These are phyloP conservation scores for Podaxis rugospora DNA, from an alignment of 768 basidiomycete species.

Conservation along the genomic window DNA sequence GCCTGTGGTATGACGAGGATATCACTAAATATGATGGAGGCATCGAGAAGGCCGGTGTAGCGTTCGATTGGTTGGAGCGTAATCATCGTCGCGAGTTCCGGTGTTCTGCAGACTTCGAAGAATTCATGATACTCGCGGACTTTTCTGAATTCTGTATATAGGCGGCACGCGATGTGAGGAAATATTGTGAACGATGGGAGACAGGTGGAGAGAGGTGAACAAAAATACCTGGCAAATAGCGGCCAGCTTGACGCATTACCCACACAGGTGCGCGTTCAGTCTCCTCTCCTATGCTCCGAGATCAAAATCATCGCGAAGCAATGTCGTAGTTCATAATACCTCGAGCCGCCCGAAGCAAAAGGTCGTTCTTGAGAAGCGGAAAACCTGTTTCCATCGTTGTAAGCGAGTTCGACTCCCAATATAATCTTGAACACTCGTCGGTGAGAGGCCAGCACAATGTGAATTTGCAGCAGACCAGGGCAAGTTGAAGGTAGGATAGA, in stretches of 20 bases:
- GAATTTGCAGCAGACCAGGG: not conserved
- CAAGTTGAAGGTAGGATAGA: not conserved
- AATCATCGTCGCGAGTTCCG: conserved; percentile 82
- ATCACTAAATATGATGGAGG: conserved; percentile 97
- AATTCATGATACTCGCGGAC: conserved; percentile 86
- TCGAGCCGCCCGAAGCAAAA: conserved; percentile 82
- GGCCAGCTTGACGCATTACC: conserved; percentile 97
- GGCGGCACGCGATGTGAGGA: not conserved
- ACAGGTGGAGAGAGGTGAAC: conserved; percentile 12
- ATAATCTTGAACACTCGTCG: not conserved
- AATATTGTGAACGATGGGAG: not conserved
- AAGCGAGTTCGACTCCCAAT: not conserved
- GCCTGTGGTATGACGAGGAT: conserved; percentile 98
- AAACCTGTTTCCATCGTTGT: conserved; percentile 42
- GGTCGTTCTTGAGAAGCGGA: conserved; percentile 80
- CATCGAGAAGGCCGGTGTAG: conserved; percentile 84
- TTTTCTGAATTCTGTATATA: conserved; percentile 73
- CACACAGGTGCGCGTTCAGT: conserved; percentile 95
- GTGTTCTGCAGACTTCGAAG: conserved; percentile 92
- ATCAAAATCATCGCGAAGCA: not conserved
- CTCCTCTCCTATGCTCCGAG: conserved; percentile 54
- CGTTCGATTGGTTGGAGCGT: conserved; percentile 93
- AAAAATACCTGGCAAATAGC: conserved; percentile 82
- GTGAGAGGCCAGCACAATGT: not conserved
- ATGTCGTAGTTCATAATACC: conserved; percentile 37